Percentiles rank a stretch among this genome's conserved stretches.
Conservation (phyloP, 495 filamentous ascomycete genomes). For the Viridothelium virens region DNA sequence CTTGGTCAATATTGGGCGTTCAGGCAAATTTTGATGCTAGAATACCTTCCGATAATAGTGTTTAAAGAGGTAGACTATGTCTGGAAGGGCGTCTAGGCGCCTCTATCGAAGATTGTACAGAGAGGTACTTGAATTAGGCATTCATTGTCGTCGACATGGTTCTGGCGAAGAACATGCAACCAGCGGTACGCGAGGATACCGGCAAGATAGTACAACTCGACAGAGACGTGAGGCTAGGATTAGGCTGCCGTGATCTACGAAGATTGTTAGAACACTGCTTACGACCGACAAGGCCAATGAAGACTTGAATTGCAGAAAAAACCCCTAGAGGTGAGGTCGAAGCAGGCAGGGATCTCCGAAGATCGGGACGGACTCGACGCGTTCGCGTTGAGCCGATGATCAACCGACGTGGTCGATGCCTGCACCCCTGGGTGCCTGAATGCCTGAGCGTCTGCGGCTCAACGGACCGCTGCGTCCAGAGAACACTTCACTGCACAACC, state of each 20-base stretch:
- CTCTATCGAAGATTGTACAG: neutral
- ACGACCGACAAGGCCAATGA: neutral
- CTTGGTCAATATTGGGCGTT: neutral
- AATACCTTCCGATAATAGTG: neutral
- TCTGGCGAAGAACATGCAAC: neutral
- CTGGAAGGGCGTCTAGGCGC: neutral
- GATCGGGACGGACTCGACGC: neutral
- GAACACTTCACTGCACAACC: neutral
- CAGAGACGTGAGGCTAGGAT: neutral
- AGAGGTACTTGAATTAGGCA: neutral
- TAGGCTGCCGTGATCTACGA: neutral
- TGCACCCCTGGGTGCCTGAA: neutral
- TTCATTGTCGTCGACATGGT: neutral
- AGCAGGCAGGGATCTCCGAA: neutral
- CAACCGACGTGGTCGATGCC: neutral
- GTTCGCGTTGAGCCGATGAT: neutral
- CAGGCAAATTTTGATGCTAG: neutral
- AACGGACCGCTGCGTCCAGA: neutral
- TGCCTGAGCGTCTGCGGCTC: neutral
- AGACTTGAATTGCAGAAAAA: neutral
- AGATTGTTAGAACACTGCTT: neutral
- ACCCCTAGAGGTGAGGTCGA: constrained; percentile 2
- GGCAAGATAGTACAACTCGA: neutral
- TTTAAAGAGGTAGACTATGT: neutral
- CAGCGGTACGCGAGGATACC: neutral